A percentile compares a stretch with the other conserved stretches of the same genome.
Evolutionary conservation across 352 stramenopile species (phyloP).

Genomic region (Pilasporangium apinafurcum): DNA sequence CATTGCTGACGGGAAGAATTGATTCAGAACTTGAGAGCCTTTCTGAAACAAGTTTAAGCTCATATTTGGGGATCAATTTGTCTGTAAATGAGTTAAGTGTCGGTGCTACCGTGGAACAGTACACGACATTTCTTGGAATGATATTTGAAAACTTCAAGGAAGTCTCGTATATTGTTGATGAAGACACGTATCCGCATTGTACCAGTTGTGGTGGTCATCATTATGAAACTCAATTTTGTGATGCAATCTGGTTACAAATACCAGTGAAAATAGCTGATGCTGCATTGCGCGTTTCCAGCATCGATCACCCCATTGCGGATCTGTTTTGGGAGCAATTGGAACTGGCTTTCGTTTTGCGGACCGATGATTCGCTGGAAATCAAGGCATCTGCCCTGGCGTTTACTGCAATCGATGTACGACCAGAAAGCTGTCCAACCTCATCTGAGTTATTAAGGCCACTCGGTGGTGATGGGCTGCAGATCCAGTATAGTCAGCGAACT

Average conservation of each 20-base stretch:
- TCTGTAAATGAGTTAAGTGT: constrained; percentile 78
- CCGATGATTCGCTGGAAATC: constrained; percentile 77
- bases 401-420: constrained; percentile 55
- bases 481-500: constrained; percentile 72
- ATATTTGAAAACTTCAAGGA: constrained; percentile 88
- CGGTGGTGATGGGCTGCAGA: constrained; percentile 59
- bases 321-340: constrained; percentile 81
- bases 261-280: constrained; percentile 71
- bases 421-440: constrained; percentile 34
- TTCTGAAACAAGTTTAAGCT: constrained; percentile 50
- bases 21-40: constrained; percentile 69
- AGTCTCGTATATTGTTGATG: constrained; percentile 58
- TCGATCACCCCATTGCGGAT: constrained; percentile 50
- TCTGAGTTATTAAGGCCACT: constrained; percentile 71
- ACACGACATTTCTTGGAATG: constrained; percentile 62
- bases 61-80: constrained; percentile 58
- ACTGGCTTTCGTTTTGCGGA: constrained; percentile 68
- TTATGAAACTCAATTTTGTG: constrained; percentile 49
- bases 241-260: constrained; percentile 77
- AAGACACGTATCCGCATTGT: constrained; percentile 78
- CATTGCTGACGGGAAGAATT: constrained; percentile 67
- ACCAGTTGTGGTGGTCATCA: constrained; percentile 58
- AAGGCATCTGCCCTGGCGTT: constrained; percentile 51
- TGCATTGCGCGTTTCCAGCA: constrained; percentile 59
- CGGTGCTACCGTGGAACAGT: constrained; percentile 50